phyloP scores from a whole-genome alignment of 805 yeast genomes.

The Barnettozyma sucrosica region DNA sequence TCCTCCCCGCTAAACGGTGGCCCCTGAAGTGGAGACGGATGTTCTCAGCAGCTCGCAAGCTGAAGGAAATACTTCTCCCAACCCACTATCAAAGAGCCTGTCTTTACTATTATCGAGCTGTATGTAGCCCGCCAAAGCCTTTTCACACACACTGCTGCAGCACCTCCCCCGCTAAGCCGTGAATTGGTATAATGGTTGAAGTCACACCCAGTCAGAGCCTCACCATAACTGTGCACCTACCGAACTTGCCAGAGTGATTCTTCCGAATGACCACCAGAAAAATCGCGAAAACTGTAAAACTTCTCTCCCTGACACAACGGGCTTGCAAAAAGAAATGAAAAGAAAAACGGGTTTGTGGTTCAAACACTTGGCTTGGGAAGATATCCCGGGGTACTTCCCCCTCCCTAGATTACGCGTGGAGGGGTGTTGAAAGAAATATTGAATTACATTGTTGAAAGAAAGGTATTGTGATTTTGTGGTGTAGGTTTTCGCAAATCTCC shows the following conservation, averaged over 20 bases:
- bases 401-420: background rate
- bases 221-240: background rate
- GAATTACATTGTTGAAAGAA: too few species aligned
- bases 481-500: background rate
- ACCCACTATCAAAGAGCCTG: too few species aligned
- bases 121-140: too few species aligned
- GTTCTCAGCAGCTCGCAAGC: too few species aligned
- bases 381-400: background rate
- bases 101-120: too few species aligned
- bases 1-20: too few species aligned
- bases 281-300: background rate
- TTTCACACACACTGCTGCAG: too few species aligned
- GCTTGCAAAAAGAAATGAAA: background rate
- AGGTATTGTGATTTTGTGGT: background rate
- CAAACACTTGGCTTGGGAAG: background rate
- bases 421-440: background rate
- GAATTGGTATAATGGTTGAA: background rate
- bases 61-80: too few species aligned
- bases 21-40: too few species aligned
- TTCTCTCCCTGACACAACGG: background rate
- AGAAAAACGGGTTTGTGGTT: too few species aligned
- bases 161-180: slow-evolving; percentile 1
- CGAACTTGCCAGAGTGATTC: background rate
- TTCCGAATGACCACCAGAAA: background rate
- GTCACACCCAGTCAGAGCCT: background rate